Conservation (phyloP, 1,284 basidiomycete species). For the Heterobasidion irregulare region DNA sequence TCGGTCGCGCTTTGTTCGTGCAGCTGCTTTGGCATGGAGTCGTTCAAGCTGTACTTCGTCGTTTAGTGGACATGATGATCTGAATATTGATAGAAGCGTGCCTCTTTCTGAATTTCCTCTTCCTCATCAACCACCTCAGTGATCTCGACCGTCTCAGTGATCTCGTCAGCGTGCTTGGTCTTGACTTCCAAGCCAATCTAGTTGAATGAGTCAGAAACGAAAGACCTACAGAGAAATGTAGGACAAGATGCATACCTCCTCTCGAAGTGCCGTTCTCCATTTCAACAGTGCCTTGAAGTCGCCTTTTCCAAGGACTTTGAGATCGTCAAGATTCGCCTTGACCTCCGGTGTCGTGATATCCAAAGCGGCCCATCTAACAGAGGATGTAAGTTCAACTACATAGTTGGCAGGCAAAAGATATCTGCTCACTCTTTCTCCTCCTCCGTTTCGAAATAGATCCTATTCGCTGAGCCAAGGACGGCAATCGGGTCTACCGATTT, state of each 20-base stretch:
- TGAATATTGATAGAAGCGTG: slow-evolving; percentile 22
- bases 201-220: neutral
- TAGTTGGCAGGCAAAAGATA: slow-evolving; percentile 1
- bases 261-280: slow-evolving; percentile 82
- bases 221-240: neutral
- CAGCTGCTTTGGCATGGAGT: slow-evolving; percentile 71
- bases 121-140: slow-evolving; percentile 80
- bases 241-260: slow-evolving; percentile 46
- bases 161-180: slow-evolving; percentile 60
- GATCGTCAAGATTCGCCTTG: slow-evolving; percentile 78
- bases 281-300: slow-evolving; percentile 93
- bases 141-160: slow-evolving; percentile 71
- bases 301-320: slow-evolving; percentile 96
- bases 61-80: neutral
- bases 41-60: slow-evolving; percentile 62
- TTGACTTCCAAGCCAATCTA: slow-evolving; percentile 81
- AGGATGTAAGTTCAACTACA: slow-evolving; percentile 4
- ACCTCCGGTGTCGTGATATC: slow-evolving; percentile 77
- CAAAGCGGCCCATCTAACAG: slow-evolving; percentile 59
- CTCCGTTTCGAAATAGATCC: slow-evolving; percentile 76
- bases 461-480: slow-evolving; percentile 78
- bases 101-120: slow-evolving; percentile 82
- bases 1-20: slow-evolving; percentile 76
- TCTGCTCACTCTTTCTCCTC: slow-evolving; percentile 73
- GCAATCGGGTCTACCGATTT: slow-evolving; percentile 66